Base-by-base conservation (phyloP, 1,139 yeast genomes). In the Suhomyces chickasaworum region DNA sequence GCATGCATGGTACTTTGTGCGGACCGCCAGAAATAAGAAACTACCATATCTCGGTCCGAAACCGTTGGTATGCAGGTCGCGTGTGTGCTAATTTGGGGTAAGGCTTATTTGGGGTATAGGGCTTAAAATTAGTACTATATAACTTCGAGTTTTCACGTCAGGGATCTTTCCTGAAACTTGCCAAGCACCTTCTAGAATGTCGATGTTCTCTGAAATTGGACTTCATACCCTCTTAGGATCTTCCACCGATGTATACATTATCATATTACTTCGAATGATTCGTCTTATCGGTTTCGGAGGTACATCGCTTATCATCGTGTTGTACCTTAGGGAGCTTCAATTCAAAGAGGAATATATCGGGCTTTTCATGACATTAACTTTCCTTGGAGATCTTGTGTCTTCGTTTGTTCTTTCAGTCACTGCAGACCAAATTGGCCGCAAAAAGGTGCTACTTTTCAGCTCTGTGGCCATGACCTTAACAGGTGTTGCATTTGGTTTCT, bases 261-360 rank as follows among this genome's bases (percentile, higher is more conserved):
- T 71, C 31, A 62, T 71, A 7, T 42, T 56, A 2, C 56, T 71
- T 17, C 55, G 76, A 27, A 70, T 71, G 70, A 54, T 69, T n/a
- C 57, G 77, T 42, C 56, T 71, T 22, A 50, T 68, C 16, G 73
- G 71, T 1, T 75, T 72, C 52, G 77, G 78, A 22, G 76, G 73
- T 1, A 65, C 73, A 0, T 66, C 75, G 12, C 59, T 75, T 34
- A 69, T 75, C 9, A 53, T 75, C 27, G 77, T 73, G 3, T 53
- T 71, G 30, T 73, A 64, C 49, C 59, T 73, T 49, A 63, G 63
- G 37, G 66, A 65, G 39, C 54, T 69, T 16, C 65, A 64, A 1
- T 57, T 71, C 33, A 53, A 52, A 5, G 75, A 69, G 39, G 58
- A 59, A 27, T 52, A 54, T 38, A 69, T 71, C 40, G 78, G 78